Percentiles rank a stretch among this genome's conserved stretches.
Conservation (phyloP, 768 basidiomycete genomes). For the Suillus placidus region DNA sequence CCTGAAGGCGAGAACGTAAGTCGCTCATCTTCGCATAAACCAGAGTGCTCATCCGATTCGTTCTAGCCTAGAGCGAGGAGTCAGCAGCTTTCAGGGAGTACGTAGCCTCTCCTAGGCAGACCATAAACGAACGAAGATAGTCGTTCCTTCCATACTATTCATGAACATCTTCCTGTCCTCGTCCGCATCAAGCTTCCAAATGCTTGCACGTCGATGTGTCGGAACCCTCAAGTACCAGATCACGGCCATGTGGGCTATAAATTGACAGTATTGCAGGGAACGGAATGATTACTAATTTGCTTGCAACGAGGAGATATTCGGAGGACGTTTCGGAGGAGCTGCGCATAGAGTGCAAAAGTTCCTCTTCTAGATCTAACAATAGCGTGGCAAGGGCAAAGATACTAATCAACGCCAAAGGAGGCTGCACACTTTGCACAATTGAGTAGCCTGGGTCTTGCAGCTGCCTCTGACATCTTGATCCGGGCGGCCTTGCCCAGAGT, state of each 20-base stretch:
- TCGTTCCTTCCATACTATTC: not conserved
- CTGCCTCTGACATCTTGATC: constrained; percentile 38
- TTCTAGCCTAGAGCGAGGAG: not conserved
- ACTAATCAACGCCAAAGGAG: not conserved
- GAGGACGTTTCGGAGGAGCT: not conserved
- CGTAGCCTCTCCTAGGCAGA: not conserved
- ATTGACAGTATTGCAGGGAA: not conserved
- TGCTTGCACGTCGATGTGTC: not conserved
- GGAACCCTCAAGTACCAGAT: not conserved
- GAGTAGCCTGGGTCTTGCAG: constrained; percentile 16
- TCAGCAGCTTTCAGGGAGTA: not conserved
- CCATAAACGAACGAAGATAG: not conserved
- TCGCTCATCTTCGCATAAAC: too few relatives aligned
- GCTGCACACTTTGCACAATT: not conserved
- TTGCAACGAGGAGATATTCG: not conserved
- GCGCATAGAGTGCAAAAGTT: not conserved
- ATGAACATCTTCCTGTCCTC: not conserved
- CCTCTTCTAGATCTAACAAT: not conserved
- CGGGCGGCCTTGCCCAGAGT: constrained; percentile 43
- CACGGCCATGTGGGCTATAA: not conserved
- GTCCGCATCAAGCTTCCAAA: not conserved
- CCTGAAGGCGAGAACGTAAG: not conserved
- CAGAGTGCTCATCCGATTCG: not conserved
- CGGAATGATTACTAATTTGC: not conserved
- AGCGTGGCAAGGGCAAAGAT: not conserved